Conservation (phyloP, 805 yeast species). For the Jamesozyma jinghongensis region DNA sequence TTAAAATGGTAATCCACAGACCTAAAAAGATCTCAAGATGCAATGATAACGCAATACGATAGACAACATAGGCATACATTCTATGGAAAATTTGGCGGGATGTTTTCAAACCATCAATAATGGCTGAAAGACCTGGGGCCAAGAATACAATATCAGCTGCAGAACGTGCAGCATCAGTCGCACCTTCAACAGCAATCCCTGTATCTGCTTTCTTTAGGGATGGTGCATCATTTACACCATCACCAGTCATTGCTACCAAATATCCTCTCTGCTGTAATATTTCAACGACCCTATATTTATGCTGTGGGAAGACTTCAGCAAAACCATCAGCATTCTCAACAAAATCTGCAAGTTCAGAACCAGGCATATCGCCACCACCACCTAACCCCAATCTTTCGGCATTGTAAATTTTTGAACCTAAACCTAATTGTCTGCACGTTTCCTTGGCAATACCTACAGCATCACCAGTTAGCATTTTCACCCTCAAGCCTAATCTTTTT, state of each 20-base stretch:
- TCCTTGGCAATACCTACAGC: slow-evolving; percentile 98
- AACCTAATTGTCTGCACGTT: slow-evolving; percentile 94
- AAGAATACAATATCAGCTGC: slow-evolving; percentile 95
- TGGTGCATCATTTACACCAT: slow-evolving; percentile 98
- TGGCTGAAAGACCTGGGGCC: slow-evolving; percentile 92
- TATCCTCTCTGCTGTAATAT: slow-evolving; percentile 91
- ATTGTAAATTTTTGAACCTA: slow-evolving; percentile 92
- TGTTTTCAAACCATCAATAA: slow-evolving; percentile 89
- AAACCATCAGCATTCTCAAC: slow-evolving; percentile 98
- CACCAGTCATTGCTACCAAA: slow-evolving; percentile 99
- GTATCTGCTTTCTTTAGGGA: slow-evolving; percentile 91
- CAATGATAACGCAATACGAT: slow-evolving; percentile 92
- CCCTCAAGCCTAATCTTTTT: slow-evolving; percentile 81
- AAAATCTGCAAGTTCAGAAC: slow-evolving; percentile 94
- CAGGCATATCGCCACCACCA: slow-evolving; percentile 93
- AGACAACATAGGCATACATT: slow-evolving; percentile 95
- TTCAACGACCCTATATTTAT: slow-evolving; percentile 92
- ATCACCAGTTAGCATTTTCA: slow-evolving; percentile 98
- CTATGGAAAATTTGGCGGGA: slow-evolving; percentile 97
- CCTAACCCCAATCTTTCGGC: slow-evolving; percentile 95
- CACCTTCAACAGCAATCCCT: slow-evolving; percentile 98
- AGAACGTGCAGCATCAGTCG: slow-evolving; percentile 93
- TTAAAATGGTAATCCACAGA: slow-evolving; percentile 91
- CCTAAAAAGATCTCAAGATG: slow-evolving; percentile 93
- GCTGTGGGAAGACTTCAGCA: slow-evolving; percentile 98